Conservation (phyloP, 306 rosid genomes). For the Quercus parvula region DNA sequence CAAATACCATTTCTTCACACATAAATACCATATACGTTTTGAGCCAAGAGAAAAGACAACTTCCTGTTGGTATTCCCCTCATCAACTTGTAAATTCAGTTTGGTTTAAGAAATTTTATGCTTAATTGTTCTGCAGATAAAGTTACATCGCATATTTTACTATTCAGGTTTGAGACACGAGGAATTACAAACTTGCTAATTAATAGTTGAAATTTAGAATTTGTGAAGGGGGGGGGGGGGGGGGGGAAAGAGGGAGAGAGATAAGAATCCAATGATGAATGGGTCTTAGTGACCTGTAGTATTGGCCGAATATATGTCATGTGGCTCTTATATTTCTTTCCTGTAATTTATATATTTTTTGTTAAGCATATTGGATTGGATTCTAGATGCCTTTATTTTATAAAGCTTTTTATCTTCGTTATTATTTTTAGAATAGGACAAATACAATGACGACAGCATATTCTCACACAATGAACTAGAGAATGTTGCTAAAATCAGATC, state of each 20-base stretch:
- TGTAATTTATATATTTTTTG: not conserved
- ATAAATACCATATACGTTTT: not conserved
- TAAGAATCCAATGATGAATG: not conserved
- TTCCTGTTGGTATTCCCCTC: not conserved
- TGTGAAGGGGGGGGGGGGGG: not conserved
- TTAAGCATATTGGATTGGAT: not conserved
- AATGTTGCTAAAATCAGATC: not conserved
- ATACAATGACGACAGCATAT: not conserved
- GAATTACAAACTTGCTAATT: not conserved
- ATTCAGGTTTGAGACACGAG: conserved; percentile 1
- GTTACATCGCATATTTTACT: not conserved
- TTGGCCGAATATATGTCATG: not conserved
- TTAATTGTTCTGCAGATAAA: not conserved
- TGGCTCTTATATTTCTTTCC: not conserved
- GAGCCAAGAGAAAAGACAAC: not conserved
- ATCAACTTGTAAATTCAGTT: not conserved
- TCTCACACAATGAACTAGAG: not conserved
- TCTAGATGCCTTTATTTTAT: not conserved
- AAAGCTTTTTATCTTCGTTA: not conserved
- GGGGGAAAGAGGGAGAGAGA: not conserved
- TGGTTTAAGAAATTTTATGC: not conserved
- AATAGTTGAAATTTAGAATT: not conserved
- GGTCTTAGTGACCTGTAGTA: not conserved
- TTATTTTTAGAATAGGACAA: not conserved
- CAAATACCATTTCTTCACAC: conserved; percentile 4